phyloP scores from a whole-genome alignment of 768 basidiomycete genomes.

The Coprinopsis strossmayeri region DNA sequence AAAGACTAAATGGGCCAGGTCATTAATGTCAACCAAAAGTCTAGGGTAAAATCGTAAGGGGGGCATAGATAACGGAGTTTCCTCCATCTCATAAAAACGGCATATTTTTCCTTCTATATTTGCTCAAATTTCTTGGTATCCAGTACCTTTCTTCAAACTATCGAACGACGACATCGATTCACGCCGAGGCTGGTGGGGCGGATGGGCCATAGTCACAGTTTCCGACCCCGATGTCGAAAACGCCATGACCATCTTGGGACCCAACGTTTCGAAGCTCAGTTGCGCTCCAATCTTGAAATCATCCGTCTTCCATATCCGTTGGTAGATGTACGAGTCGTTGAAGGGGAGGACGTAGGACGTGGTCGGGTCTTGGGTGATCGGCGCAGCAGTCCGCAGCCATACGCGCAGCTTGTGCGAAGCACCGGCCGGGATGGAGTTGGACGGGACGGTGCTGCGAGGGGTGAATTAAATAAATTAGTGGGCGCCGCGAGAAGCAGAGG shows the following conservation, averaged over 20 bases:
- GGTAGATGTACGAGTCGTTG: slow-evolving; percentile 49
- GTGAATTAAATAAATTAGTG: slow-evolving; percentile 7
- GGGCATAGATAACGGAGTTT: no score
- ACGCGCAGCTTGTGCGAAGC: slow-evolving; percentile 59
- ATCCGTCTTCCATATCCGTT: slow-evolving; percentile 62
- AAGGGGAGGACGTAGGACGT: slow-evolving; percentile 29
- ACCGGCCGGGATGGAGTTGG: slow-evolving; percentile 44
- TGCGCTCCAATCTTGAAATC: slow-evolving; percentile 52
- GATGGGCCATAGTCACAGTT: slow-evolving; percentile 24
- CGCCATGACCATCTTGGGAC: slow-evolving; percentile 45
- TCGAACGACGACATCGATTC: slow-evolving; percentile 4
- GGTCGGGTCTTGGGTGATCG: slow-evolving; percentile 22
- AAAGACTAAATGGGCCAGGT: no score
- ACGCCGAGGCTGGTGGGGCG: slow-evolving; percentile 9
- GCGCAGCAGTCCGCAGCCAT: slow-evolving; percentile 49
- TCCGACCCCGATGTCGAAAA: slow-evolving; percentile 32
- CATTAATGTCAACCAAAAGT: no score
- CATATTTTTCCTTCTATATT: no score
- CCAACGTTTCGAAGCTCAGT: slow-evolving; percentile 48
- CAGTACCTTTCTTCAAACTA: neutral
- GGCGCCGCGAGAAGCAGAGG: slow-evolving; percentile 2
- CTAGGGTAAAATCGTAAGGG: no score
- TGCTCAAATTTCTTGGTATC: no score
- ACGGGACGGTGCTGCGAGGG: slow-evolving; percentile 42
- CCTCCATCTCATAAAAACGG: no score